These are phyloP conservation scores for Penicillium polonicum DNA, from an alignment of 2,329 filamentous ascomycete genomes.

Conservation along the genomic window DNA sequence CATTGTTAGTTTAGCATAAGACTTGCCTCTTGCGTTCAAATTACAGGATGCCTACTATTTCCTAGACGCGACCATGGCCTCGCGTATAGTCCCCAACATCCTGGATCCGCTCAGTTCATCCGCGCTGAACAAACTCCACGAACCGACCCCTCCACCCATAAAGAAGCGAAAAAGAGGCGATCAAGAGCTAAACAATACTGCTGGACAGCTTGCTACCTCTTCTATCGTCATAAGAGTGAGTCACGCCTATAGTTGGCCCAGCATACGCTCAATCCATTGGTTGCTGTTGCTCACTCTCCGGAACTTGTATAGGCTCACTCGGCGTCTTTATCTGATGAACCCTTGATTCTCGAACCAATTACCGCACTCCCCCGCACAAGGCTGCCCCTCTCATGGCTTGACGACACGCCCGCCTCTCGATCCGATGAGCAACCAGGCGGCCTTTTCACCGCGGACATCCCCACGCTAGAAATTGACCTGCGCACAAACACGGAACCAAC, in stretches of 20 bases:
- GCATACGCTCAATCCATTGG: neutral
- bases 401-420: constrained; percentile 31
- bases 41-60: constrained; percentile 23
- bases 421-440: constrained; percentile 34
- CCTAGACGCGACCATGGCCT: constrained; percentile 39
- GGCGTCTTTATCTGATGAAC: constrained; percentile 36
- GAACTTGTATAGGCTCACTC: constrained; percentile 33
- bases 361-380: constrained; percentile 36
- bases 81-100: constrained; percentile 30
- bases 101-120: constrained; percentile 37
- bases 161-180: constrained; percentile 37
- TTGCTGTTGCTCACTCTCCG: constrained; percentile 1
- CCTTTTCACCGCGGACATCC: constrained; percentile 41
- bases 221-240: constrained; percentile 37
- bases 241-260: neutral
- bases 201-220: constrained; percentile 20
- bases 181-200: constrained; percentile 15
- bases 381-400: constrained; percentile 43
- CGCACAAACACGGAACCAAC: constrained; percentile 24
- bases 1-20: constrained; percentile 9
- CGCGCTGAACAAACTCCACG: constrained; percentile 34
- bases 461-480: constrained; percentile 35
- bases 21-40: neutral
- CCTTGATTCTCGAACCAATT: constrained; percentile 38
- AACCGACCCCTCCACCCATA: constrained; percentile 22